Evolutionary conservation across 768 basidiomycete genomes (phyloP).

Genomic region (Mycena latifolia): DNA sequence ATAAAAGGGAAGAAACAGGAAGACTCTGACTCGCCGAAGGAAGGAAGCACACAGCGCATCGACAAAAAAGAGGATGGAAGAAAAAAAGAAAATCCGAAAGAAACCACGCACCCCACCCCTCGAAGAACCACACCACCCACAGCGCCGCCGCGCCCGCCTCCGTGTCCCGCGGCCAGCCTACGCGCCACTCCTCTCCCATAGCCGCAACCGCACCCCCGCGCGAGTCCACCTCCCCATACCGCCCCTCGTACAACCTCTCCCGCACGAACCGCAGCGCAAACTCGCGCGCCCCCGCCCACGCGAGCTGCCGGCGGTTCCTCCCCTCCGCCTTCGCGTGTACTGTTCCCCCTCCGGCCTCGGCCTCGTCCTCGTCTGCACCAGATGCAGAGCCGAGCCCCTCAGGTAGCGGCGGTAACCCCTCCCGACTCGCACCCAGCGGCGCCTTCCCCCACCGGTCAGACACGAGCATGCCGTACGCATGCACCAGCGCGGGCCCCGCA

Average conservation of each 20-base stretch:
- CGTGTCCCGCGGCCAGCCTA: constrained; percentile 30
- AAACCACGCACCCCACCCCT: constrained; percentile 8
- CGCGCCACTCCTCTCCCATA: not conserved
- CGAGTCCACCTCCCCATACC: not conserved
- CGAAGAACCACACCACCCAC: constrained; percentile 31
- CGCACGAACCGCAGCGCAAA: not conserved
- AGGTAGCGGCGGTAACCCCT: not conserved
- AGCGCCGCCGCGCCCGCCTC: constrained; percentile 20
- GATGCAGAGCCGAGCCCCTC: not conserved
- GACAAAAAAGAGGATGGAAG: not conserved
- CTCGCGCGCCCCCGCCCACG: not conserved
- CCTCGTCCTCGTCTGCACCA: too few relatives aligned
- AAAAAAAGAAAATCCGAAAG: too few relatives aligned
- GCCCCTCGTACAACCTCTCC: not conserved
- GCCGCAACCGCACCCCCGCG: too few relatives aligned
- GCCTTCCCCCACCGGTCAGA: not conserved
- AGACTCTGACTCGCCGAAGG: too few relatives aligned
- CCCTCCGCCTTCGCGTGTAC: not conserved
- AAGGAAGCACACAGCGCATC: too few relatives aligned
- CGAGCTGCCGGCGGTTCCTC: not conserved
- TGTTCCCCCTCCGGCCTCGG: too few relatives aligned
- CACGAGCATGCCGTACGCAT: not conserved
- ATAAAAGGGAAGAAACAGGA: too few relatives aligned
- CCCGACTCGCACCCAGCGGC: not conserved
- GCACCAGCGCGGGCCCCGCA: not conserved